Percentiles rank a stretch among this genome's conserved stretches.
Evolutionary conservation across 179 eudicot genomes (phyloP).

Genomic region (Vitellaria paradoxa): DNA sequence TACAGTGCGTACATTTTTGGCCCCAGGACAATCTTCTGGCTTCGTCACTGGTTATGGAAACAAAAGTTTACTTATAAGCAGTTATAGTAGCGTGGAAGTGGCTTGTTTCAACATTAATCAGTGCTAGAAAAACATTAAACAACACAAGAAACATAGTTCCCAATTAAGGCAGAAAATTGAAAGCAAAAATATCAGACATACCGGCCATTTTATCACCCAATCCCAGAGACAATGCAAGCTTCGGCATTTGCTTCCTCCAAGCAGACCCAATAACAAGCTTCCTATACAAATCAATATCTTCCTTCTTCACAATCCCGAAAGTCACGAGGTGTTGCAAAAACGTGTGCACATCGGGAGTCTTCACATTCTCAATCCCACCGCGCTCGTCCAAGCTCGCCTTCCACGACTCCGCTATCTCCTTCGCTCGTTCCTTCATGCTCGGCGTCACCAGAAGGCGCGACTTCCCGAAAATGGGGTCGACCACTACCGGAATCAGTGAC

Average conservation of each 20-base stretch:
- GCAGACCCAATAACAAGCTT: slow-evolving; percentile 95
- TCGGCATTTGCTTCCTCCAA: slow-evolving; percentile 99
- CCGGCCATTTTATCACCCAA: slow-evolving; percentile 91
- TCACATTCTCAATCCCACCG: slow-evolving; percentile 95
- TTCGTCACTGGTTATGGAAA: no score
- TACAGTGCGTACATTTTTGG: no score
- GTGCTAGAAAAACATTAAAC: not conserved
- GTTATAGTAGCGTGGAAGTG: not conserved
- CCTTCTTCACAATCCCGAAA: slow-evolving; percentile 85
- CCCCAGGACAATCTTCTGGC: no score
- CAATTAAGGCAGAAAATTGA: not conserved
- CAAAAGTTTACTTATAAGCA: no score
- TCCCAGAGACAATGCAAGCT: slow-evolving; percentile 93
- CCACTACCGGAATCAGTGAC: slow-evolving; percentile 72
- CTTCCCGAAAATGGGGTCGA: slow-evolving; percentile 81
- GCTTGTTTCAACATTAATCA: not conserved
- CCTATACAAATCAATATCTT: slow-evolving; percentile 75
- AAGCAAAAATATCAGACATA: slow-evolving; percentile 19
- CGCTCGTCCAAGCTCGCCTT: slow-evolving; percentile 81
- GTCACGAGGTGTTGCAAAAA: slow-evolving; percentile 93
- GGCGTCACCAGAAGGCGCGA: slow-evolving; percentile 87
- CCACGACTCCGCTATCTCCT: slow-evolving; percentile 89
- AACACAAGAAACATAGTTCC: not conserved
- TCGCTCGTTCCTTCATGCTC: slow-evolving; percentile 53
- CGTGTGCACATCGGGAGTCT: slow-evolving; percentile 93